Percentiles rank a stretch among this genome's conserved stretches.
phyloP scores from a whole-genome alignment of 2,329 filamentous ascomycete species.

The Colletotrichum noveboracense region DNA sequence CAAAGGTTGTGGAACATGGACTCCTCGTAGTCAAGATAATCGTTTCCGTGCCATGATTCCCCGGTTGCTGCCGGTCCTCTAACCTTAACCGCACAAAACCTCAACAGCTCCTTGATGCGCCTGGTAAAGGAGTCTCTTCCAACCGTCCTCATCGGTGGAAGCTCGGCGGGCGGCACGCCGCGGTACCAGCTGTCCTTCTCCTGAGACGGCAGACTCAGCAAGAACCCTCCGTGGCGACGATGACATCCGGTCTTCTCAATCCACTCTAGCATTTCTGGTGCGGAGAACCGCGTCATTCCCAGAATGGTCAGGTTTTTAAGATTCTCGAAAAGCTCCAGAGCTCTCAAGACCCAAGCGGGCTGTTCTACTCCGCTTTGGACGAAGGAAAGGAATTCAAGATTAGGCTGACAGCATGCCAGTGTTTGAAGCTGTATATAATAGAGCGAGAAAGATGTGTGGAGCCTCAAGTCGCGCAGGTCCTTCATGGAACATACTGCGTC shows the following conservation, averaged over 20 bases:
- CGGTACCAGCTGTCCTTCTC: neutral
- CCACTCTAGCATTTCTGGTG: neutral
- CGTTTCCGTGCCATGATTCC: neutral
- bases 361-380: neutral
- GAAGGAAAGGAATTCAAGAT: neutral
- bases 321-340: neutral
- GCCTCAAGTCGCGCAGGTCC: neutral
- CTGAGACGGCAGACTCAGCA: neutral
- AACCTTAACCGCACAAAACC: neutral
- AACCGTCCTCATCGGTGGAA: neutral
- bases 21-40: neutral
- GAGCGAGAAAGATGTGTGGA: neutral
- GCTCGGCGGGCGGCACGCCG: neutral
- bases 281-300: neutral
- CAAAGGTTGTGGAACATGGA: neutral
- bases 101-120: neutral
- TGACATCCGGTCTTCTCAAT: neutral
- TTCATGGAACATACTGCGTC: constrained; percentile 2
- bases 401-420: neutral
- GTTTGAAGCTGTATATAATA: neutral
- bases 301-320: neutral
- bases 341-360: neutral
- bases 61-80: neutral
- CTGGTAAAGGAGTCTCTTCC: neutral
- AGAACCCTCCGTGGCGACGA: neutral